Percentiles rank a stretch among this genome's conserved stretches.
Conservation (phyloP, 371 early-diverging fungal genomes). For the Mucor piriformis region DNA sequence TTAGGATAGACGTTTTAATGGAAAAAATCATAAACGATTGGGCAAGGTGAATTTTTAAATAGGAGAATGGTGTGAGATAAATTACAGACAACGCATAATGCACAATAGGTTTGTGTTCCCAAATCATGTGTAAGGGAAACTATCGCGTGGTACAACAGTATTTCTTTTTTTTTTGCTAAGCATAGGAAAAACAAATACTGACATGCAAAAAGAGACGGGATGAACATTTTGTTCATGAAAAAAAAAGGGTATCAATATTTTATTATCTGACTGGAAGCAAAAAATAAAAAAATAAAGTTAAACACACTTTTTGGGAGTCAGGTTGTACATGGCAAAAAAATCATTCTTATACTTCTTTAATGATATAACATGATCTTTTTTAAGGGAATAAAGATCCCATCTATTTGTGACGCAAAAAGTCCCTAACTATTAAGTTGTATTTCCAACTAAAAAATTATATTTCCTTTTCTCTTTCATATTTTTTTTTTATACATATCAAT, state of each 20-base stretch:
- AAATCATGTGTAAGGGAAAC: constrained; percentile 20
- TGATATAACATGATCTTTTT: constrained; percentile 4
- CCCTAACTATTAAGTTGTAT: constrained; percentile 4
- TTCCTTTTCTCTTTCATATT: neutral
- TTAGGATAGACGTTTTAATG: no score
- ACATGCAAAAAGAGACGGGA: neutral
- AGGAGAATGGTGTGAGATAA: neutral
- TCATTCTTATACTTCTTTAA: constrained; percentile 5
- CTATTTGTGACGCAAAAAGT: constrained; percentile 13
- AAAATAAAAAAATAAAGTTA: neutral
- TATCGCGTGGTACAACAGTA: constrained; percentile 10
- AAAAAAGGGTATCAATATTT: neutral
- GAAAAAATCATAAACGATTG: no score
- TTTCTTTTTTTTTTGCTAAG: neutral
- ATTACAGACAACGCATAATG: neutral
- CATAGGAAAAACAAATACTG: no score
- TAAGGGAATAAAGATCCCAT: neutral
- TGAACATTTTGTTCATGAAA: neutral
- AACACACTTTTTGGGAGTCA: constrained; percentile 17
- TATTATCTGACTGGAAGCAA: no score
- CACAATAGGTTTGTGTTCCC: neutral
- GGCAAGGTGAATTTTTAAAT: neutral
- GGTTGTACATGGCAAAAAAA: constrained; percentile 6
- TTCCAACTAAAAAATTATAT: constrained; percentile 7
- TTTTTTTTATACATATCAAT: neutral